Evolutionary conservation across 2,329 filamentous ascomycete species (phyloP), one percentile per base, ranked within the genome.

Genomic region (Fusarium pilosicola): DNA sequence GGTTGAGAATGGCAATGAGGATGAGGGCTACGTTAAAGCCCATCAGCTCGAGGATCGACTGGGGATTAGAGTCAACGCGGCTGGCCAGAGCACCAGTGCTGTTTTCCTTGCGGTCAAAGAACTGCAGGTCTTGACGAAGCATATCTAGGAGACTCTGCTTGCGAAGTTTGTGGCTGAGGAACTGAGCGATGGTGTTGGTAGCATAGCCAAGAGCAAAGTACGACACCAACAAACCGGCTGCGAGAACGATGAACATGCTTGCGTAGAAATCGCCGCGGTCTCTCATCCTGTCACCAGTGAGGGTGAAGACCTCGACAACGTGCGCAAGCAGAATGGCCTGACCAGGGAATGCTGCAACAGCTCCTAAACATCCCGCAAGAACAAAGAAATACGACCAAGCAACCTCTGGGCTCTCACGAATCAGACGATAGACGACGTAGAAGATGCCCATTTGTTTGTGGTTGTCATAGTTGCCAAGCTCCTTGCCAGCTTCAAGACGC

Each of bases 161-260:
- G 39, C 76, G 66, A 28, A 76, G 52, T 45, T 78, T 78, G 48
- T 78, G 76, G 52, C 73, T 78, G 17, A 78, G 62, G 26, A 74
- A 75, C 65, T 82, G 81, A 30, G 76, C 74, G 26, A 78, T 54
- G 10, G 75, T 67, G 62, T 84, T 85, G 20, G 82, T 80, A 5
- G 77, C 51, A 64, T 76, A 83, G 5, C 84, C 84, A 41, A 84
- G 73, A 14, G 74, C 51, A 51, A 83, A 83, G 73, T 89, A 89
- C 15, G 82, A 80, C 2, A 87, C 52, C 2, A 86, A 79, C n/a
- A 82, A 81, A 6, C 82, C 86, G 7, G 81, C 79, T 7, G 87
- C 86, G 42, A 88, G 74, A 3, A 88, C 81, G 49, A 88, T 84
- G 69, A 89, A 89, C 87, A 90, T 89, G 58, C 84, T 80, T 0